A percentile compares a stretch with the other conserved stretches of the same genome.
Conservation (phyloP, 768 basidiomycete genomes). For the Lentinula detonsa region DNA sequence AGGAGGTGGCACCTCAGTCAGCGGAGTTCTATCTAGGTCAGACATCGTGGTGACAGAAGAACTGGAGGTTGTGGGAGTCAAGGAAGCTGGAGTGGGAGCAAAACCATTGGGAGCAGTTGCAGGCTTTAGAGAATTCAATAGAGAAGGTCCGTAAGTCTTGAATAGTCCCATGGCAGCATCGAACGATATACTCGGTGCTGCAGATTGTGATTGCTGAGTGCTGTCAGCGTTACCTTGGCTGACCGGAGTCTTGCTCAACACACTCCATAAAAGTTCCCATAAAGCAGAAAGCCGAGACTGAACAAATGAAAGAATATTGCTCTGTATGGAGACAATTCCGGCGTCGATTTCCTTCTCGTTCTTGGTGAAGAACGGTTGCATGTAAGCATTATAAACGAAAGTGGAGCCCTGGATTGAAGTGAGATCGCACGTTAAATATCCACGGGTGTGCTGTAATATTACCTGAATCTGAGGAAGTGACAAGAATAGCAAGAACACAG, state of each 20-base stretch:
- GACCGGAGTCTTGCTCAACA: constrained; percentile 34
- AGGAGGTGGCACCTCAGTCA: constrained; percentile 16
- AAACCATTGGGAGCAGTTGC: constrained; percentile 8
- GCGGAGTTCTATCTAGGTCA: constrained; percentile 12
- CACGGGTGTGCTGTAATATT: constrained; percentile 10
- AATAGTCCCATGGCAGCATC: constrained; percentile 32
- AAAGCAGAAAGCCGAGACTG: constrained; percentile 43
- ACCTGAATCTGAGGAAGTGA: constrained; percentile 69
- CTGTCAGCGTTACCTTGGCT: constrained; percentile 8
- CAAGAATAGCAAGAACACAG: constrained; percentile 61
- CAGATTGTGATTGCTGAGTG: constrained; percentile 16
- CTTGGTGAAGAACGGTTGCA: constrained; percentile 53
- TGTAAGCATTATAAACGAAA: constrained; percentile 53
- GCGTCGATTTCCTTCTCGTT: constrained; percentile 60
- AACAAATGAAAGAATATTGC: constrained; percentile 47
- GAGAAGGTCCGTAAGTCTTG: constrained; percentile 32
- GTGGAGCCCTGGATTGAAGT: constrained; percentile 49
- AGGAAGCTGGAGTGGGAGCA: constrained; percentile 4
- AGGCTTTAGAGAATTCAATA: constrained; percentile 26
- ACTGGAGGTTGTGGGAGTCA: constrained; percentile 13
- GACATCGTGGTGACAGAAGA: constrained; percentile 13
- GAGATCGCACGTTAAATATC: background rate
- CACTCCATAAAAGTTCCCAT: constrained; percentile 39
- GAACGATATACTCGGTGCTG: constrained; percentile 15
- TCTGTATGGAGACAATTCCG: constrained; percentile 47